These are phyloP conservation scores for Rhododendron henanense DNA, from an alignment of 148 eudicot genomes.

Conservation along the genomic window DNA sequence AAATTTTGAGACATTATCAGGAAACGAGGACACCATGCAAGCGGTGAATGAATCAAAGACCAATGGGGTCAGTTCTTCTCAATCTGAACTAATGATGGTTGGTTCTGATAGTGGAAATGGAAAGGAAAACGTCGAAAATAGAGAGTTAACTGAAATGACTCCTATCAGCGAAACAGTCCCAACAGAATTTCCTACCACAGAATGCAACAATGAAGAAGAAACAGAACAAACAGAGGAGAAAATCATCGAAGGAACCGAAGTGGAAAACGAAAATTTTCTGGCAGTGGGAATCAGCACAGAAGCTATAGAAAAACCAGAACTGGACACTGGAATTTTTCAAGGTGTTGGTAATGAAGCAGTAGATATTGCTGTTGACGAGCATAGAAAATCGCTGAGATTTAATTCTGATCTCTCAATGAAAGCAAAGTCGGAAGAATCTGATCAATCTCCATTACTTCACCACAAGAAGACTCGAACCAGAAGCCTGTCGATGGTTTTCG, in stretches of 20 bases:
- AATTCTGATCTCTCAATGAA: constrained; percentile 27
- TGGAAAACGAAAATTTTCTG: not conserved
- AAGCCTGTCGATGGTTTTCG: constrained; percentile 24
- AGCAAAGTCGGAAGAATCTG: constrained; percentile 17
- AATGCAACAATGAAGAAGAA: not conserved
- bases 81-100: not conserved
- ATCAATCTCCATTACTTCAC: constrained; percentile 40
- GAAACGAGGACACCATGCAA: not conserved
- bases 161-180: not conserved
- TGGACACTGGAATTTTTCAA: not conserved
- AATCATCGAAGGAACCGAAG: not conserved
- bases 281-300: not conserved
- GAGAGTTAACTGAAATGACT: constrained; percentile 4
- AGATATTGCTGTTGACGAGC: constrained; percentile 16
- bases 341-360: constrained; percentile 6
- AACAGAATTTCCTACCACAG: constrained; percentile 9
- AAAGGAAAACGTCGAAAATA: not conserved
- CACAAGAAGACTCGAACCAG: constrained; percentile 19
- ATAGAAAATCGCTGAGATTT: constrained; percentile 33
- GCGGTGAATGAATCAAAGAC: not conserved
- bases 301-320: not conserved
- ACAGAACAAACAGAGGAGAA: not conserved
- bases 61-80: not conserved
- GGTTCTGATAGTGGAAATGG: not conserved
- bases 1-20: not conserved